These are phyloP conservation scores for Amanita subjunquillea DNA, from an alignment of 768 basidiomycete genomes.

Conservation along the genomic window DNA sequence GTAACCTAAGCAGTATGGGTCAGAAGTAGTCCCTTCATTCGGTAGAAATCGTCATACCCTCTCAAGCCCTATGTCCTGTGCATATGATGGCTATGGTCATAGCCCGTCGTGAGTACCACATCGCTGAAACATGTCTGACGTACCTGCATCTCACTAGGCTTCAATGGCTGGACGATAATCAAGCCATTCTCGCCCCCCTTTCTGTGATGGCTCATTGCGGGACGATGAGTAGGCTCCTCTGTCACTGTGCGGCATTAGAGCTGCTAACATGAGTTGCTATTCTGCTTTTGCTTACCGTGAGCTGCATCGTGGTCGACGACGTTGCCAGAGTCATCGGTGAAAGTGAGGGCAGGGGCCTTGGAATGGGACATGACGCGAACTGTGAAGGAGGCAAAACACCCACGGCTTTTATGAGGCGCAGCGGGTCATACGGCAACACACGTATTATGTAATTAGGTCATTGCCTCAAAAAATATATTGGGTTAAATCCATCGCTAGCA, in stretches of 20 bases:
- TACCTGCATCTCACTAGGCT: slow-evolving; percentile 82
- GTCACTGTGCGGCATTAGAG: slow-evolving; percentile 38
- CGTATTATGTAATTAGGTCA: background rate
- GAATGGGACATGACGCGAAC: slow-evolving; percentile 1
- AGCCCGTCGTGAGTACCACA: background rate
- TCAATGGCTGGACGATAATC: slow-evolving; percentile 79
- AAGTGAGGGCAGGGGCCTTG: background rate
- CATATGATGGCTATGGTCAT: slow-evolving; percentile 66
- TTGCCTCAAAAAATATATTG: background rate
- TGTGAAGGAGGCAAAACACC: background rate
- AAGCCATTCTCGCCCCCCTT: slow-evolving; percentile 27
- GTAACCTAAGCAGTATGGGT: slow-evolving; percentile 37
- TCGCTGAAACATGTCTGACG: slow-evolving; percentile 7
- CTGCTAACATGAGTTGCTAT: background rate
- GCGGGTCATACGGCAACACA: background rate
- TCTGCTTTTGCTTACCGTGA: slow-evolving; percentile 33
- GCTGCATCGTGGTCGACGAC: slow-evolving; percentile 68
- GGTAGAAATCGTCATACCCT: slow-evolving; percentile 26
- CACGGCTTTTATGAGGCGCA: background rate
- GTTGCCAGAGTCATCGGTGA: slow-evolving; percentile 19
- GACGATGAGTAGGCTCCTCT: slow-evolving; percentile 36
- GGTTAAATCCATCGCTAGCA: background rate
- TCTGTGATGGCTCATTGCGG: background rate
- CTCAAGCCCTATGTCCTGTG: slow-evolving; percentile 73
- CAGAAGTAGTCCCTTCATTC: background rate